Evolutionary conservation across 2,329 filamentous ascomycete genomes (phyloP), one percentile per base, ranked within the genome.

Genomic region (Helminthosporium solani): DNA sequence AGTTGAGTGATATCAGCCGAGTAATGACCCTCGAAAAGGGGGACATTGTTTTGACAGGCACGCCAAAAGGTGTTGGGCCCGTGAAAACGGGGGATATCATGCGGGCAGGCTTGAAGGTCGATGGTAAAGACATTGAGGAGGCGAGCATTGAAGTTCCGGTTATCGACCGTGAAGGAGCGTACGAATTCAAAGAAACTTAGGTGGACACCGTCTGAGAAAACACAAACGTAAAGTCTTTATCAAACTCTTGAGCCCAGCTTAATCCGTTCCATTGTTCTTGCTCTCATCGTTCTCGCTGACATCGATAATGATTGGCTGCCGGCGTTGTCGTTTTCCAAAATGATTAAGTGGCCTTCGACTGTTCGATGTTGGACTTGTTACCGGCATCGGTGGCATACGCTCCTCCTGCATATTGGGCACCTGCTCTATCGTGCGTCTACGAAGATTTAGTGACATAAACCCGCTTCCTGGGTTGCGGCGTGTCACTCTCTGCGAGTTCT

Each of bases 1-100:
- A 95, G 54, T 71, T 99, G 64, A 88, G 86, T 63, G 90, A 96
- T 74, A 95, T 99, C 66, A 94, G 89, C 56, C 86, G 86, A 68
- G 91, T 97, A 47, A 96, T 97, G 90, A 90, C 90, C 7, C 78
- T 99, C 48, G 86, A 95, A 72, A 83, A 87, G 63, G 94, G 92
- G 39, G 94, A 99, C 71, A 85, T 99, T 63, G 84, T 99, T 39
- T 75, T 99, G 59, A 99, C 94, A n/a, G 94, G 94, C 15, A 99
- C 94, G 40, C 94, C 94, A 40, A 96, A 96, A 75, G 94, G 94
- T 11, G 94, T 99, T 1, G 94, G 94, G 1, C 79, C 85, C 16
- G 90, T 96, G 1, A 82, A 84, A 49, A 84, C 88, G 1, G 94
- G 94, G 2, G 91, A 99, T 73, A 78, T 92, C 25, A 89, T 99